phyloP scores from a whole-genome alignment of 768 basidiomycete genomes.

The Boletus vermiculosoides region DNA sequence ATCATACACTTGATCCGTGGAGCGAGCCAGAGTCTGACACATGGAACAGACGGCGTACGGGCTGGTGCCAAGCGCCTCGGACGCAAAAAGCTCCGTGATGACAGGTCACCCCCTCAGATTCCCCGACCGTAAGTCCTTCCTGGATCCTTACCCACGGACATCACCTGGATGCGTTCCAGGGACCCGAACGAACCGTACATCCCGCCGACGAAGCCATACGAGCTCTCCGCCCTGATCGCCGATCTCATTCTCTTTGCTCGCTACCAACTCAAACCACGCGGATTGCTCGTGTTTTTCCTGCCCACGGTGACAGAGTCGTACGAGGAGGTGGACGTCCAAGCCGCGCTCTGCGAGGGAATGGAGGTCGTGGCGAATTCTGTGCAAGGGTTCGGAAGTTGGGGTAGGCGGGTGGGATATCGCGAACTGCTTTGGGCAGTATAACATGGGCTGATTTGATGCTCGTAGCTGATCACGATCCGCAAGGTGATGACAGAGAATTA shows the following conservation, averaged over 20 bases:
- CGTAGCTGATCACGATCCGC: conserved; percentile 87
- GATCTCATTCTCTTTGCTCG: conserved; percentile 83
- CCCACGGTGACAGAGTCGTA: conserved; percentile 92
- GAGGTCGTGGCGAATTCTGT: conserved; percentile 82
- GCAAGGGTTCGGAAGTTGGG: conserved; percentile 96
- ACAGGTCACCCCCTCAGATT: conserved; percentile 28
- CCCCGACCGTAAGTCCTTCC: conserved; percentile 44
- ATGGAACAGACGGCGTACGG: conserved; percentile 78
- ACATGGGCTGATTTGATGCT: conserved; percentile 1
- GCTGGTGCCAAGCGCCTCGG: conserved; percentile 84
- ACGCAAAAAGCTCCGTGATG: conserved; percentile 49
- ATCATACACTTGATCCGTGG: background rate
- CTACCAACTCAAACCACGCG: conserved; percentile 79
- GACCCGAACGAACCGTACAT: conserved; percentile 67
- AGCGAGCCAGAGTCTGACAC: background rate
- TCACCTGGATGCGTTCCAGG: conserved; percentile 3
- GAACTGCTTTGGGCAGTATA: background rate
- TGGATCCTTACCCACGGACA: background rate
- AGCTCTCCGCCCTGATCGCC: conserved; percentile 75
- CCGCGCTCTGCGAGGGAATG: conserved; percentile 84
- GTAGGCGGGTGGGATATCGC: conserved; percentile 65
- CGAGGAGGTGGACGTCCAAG: conserved; percentile 78
- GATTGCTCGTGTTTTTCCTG: conserved; percentile 93
- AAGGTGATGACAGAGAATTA: conserved; percentile 53
- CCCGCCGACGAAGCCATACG: conserved; percentile 90